phyloP scores from a whole-genome alignment of 108 stramenopile species.

The Cyclotella baltica region DNA sequence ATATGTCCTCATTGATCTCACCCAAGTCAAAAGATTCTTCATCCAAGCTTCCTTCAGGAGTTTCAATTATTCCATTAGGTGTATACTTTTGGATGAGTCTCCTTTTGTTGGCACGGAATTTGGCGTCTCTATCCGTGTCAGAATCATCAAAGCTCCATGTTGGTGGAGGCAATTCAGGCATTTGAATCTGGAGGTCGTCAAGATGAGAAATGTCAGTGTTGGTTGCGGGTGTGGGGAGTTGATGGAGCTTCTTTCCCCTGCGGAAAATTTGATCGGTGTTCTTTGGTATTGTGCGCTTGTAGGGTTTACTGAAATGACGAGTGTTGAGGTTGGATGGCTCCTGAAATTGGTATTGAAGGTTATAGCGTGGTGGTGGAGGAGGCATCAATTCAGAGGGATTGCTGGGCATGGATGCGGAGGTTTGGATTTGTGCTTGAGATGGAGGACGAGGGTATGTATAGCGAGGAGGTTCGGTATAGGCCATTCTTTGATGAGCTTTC shows the following conservation, averaged over 20 bases:
- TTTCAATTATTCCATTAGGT: slow-evolving; percentile 13
- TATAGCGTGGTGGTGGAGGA: background rate
- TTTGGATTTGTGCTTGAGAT: background rate
- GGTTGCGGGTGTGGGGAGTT: background rate
- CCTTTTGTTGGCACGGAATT: slow-evolving; percentile 5
- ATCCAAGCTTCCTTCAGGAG: slow-evolving; percentile 18
- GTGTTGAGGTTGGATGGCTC: background rate
- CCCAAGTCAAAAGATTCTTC: background rate
- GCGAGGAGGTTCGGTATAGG: background rate
- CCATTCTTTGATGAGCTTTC: background rate
- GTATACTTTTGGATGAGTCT: slow-evolving; percentile 18
- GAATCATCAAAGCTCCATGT: slow-evolving; percentile 14
- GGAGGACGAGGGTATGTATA: slow-evolving; percentile 18
- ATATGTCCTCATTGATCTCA: slow-evolving; percentile 22
- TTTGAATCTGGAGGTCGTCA: background rate
- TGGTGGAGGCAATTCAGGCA: slow-evolving; percentile 9
- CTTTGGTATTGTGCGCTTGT: slow-evolving; percentile 2
- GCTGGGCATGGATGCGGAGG: background rate
- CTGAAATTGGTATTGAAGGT: background rate
- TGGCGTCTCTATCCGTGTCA: slow-evolving; percentile 1
- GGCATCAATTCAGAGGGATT: slow-evolving; percentile 1
- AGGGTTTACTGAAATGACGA: background rate
- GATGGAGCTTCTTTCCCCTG: slow-evolving; percentile 23
- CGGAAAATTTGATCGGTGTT: slow-evolving; percentile 26
- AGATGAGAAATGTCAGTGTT: background rate